These are phyloP conservation scores for Aureobasidium melanogenum DNA, from an alignment of 2,329 filamentous ascomycete genomes.

Conservation along the genomic window DNA sequence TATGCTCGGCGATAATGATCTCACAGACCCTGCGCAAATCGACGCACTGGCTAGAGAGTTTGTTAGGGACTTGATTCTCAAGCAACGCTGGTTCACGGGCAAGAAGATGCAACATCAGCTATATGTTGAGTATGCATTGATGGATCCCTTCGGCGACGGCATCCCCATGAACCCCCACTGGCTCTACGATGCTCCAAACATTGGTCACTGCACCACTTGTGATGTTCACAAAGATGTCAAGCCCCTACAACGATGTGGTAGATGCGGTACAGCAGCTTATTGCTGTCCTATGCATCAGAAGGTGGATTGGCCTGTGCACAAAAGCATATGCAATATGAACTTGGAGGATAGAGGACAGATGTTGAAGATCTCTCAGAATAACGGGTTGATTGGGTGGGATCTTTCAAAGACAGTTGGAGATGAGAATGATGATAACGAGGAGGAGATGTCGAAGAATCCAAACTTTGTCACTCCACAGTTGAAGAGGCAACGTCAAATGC, in stretches of 20 bases:
- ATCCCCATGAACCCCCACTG: slow-evolving; percentile 18
- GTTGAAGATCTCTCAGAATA: slow-evolving; percentile 14
- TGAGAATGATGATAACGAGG: background rate
- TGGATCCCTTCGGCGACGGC: slow-evolving; percentile 18
- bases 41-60: slow-evolving; percentile 8
- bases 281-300: slow-evolving; percentile 16
- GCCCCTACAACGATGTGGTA: slow-evolving; percentile 15
- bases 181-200: slow-evolving; percentile 15
- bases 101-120: slow-evolving; percentile 16
- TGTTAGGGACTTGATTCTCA: slow-evolving; percentile 11
- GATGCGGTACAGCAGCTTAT: slow-evolving; percentile 19
- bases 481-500: background rate
- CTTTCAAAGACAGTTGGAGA: background rate
- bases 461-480: background rate
- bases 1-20: slow-evolving; percentile 20
- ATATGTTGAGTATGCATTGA: slow-evolving; percentile 15
- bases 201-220: slow-evolving; percentile 15
- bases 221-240: background rate
- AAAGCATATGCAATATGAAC: slow-evolving; percentile 16
- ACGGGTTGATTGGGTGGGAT: slow-evolving; percentile 14
- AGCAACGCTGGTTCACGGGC: slow-evolving; percentile 15
- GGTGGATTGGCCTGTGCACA: slow-evolving; percentile 18
- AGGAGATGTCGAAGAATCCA: background rate
- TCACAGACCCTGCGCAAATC: slow-evolving; percentile 7
- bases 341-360: slow-evolving; percentile 18